phyloP scores from a whole-genome alignment of 2,329 filamentous ascomycete genomes.

The Pseudogymnoascus sp. region DNA sequence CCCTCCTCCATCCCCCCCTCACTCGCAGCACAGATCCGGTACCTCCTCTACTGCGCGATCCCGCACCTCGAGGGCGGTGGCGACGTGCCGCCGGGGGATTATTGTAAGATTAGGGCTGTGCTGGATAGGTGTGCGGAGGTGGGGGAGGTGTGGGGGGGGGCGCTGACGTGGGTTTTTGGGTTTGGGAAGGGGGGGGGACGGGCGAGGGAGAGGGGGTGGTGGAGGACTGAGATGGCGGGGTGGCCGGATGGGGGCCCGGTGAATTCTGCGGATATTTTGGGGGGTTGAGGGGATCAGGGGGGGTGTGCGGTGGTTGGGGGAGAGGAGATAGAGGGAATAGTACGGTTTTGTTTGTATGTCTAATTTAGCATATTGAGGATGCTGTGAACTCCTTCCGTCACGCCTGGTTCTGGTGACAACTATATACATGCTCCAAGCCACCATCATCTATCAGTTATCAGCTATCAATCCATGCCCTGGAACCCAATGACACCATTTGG shows the following conservation, averaged over 20 bases:
- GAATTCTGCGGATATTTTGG: neutral
- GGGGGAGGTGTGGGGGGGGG: neutral
- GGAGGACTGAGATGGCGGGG: neutral
- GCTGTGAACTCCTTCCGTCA: neutral
- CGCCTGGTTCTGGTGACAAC: neutral
- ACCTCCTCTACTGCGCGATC: neutral
- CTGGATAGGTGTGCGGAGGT: neutral
- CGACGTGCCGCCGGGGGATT: neutral
- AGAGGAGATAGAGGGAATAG: neutral
- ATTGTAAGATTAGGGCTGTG: neutral
- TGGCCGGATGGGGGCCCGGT: neutral
- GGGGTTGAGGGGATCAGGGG: neutral
- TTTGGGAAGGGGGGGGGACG: neutral
- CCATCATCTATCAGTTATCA: neutral
- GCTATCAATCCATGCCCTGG: conserved; percentile 24
- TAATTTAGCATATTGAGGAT: neutral
- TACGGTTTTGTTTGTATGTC: neutral
- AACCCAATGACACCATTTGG: conserved; percentile 26
- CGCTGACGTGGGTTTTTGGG: neutral
- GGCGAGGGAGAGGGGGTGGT: neutral
- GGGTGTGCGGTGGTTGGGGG: neutral
- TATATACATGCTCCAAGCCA: neutral
- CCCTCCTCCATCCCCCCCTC: neutral
- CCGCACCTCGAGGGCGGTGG: neutral
- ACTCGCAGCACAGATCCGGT: neutral